Evolutionary conservation across 2,329 filamentous ascomycete genomes (phyloP), one percentile per base, ranked within the genome.

Genomic region (Botrytis aclada): DNA sequence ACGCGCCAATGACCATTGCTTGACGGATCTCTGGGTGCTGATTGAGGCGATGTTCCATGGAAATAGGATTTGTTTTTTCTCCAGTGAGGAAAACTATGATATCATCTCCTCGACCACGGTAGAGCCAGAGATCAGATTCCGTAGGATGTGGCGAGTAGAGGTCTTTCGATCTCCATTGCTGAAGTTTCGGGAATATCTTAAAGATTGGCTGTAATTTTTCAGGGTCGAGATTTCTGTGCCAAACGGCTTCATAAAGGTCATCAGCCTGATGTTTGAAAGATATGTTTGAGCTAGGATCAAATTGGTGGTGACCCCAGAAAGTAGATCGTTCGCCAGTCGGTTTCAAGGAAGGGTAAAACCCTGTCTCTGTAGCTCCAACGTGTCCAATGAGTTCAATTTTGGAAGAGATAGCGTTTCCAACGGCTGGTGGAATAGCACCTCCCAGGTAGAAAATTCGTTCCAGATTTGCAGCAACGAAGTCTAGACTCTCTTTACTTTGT

Each of bases 41-140:
- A 39, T 77, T 77, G 25, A 84, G 80, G 8, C 79, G 77, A 47
- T 75, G 76, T 73, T 84, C 83, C 78, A 83, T 81, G 0, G 77
- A 76, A 14, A 82, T 75, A 0, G 84, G 83, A 51, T 84, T 84
- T 56, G 83, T 80, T 74, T 85, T 85, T 71, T 84, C 83, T 2
- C 84, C 84, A 54, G 82, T 84, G 43, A 79, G 81, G 32, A 84
- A 78, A 0, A 84, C 82, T 41, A 85, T 82, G 20, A 84, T 79
- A 75, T 85, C 83, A 69, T 85, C 83, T 20, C 75, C 73, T 12
- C 83, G 78, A 10, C 82, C 83, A n/a, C 78, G 60, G 69, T 79
- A 83, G 4, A 77, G 78, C 81, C 82, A 84, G 1, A 81, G 76
- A 61, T 76, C 74, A 0, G 78, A 74, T 10, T 81, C 80, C 4